Evolutionary conservation across 306 rosid species (phyloP).

Genomic region (Gleditsia sinensis): DNA sequence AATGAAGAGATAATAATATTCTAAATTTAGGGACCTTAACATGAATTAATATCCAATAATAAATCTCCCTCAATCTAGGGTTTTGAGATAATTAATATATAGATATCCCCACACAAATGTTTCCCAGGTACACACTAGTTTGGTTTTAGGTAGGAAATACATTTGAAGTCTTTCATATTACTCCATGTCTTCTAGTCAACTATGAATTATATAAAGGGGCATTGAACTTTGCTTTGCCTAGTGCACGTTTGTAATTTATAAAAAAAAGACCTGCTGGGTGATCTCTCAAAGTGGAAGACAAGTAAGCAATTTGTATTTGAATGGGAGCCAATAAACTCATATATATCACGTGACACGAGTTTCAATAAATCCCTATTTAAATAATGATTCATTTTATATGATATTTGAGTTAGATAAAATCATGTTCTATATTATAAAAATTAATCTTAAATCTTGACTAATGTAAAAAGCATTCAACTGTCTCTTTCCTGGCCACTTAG

Average conservation of each 20-base stretch:
- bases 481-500: too few relatives aligned
- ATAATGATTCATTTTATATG: too few relatives aligned
- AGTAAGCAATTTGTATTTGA: too few relatives aligned
- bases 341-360: not conserved
- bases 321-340: too few relatives aligned
- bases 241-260: not conserved
- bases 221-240: not conserved
- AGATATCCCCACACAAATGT: conserved; percentile 20
- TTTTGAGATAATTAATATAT: conserved; percentile 17
- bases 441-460: not conserved
- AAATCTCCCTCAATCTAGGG: conserved; percentile 13
- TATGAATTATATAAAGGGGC: conserved; percentile 16
- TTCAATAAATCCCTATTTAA: too few relatives aligned
- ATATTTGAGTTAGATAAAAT: too few relatives aligned
- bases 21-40: conserved; percentile 8
- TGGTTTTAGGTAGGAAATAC: conserved; percentile 31
- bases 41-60: too few relatives aligned
- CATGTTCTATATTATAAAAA: too few relatives aligned
- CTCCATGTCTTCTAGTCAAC: conserved; percentile 29
- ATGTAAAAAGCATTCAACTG: not conserved
- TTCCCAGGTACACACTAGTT: conserved; percentile 27
- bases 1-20: conserved; percentile 15
- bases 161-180: conserved; percentile 1
- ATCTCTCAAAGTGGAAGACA: too few relatives aligned
- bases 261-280: too few relatives aligned